A percentile compares a stretch with the other conserved stretches of the same genome.
These are phyloP conservation scores for Coemansia linderi DNA, from an alignment of 371 early-diverging fungal species.

Conservation along the genomic window DNA sequence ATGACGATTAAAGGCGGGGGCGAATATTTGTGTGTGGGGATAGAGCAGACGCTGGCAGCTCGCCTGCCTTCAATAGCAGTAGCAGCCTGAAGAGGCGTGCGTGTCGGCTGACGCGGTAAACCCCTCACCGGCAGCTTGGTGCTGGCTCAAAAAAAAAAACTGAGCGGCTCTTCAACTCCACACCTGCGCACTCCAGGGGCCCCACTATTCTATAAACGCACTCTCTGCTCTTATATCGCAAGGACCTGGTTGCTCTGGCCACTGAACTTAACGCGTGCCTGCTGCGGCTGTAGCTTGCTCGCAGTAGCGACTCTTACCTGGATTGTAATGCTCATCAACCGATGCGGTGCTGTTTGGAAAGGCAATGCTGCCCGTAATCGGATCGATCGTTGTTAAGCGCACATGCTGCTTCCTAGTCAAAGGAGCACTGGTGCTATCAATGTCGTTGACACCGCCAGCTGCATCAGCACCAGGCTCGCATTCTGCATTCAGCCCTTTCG, in stretches of 20 bases:
- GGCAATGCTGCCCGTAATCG: conserved; percentile 35
- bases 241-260: neutral
- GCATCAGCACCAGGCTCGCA: neutral
- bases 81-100: neutral
- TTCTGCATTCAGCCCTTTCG: conserved; percentile 1
- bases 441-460: neutral
- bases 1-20: neutral
- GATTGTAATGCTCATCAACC: neutral
- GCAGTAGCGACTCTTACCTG: conserved; percentile 11
- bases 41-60: conserved; percentile 1
- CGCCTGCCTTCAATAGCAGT: neutral
- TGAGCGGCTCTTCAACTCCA: neutral
- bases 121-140: neutral
- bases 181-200: neutral
- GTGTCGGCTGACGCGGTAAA: neutral
- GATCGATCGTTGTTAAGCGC: conserved; percentile 47
- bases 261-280: neutral
- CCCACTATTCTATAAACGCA: neutral
- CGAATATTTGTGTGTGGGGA: conserved; percentile 4
- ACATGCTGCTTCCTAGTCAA: conserved; percentile 30
- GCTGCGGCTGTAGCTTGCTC: neutral
- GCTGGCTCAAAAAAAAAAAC: neutral
- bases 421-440: neutral
- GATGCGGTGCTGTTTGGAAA: conserved; percentile 9
- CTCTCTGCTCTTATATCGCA: neutral